Conservation (phyloP, 345 rosid species). For the Citrus maxima region DNA sequence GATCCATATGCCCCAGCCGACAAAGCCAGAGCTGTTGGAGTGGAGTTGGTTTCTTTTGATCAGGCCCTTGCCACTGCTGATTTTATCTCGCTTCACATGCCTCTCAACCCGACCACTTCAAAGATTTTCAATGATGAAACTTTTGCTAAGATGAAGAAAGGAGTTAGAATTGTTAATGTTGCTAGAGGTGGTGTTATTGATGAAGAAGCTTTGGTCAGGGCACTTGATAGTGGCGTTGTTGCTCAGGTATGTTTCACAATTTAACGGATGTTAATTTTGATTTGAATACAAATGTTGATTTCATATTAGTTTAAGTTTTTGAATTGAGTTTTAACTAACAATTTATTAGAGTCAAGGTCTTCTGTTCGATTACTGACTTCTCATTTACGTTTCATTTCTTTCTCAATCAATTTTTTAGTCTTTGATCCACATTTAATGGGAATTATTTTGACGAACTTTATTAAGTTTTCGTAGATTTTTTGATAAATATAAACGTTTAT, state of each 20-base stretch:
- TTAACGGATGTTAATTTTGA: too few relatives aligned
- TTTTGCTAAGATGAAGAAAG: slow-evolving; percentile 70
- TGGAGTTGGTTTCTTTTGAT: slow-evolving; percentile 75
- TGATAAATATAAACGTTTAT: too few relatives aligned
- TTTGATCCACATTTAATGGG: too few relatives aligned
- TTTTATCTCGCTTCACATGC: slow-evolving; percentile 84
- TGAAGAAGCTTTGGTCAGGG: slow-evolving; percentile 71
- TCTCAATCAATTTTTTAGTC: too few relatives aligned
- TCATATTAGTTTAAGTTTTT: background rate
- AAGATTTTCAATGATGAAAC: slow-evolving; percentile 64
- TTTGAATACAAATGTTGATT: background rate
- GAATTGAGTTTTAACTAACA: too few relatives aligned
- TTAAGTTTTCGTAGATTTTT: too few relatives aligned
- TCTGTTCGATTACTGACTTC: too few relatives aligned
- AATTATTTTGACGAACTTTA: too few relatives aligned
- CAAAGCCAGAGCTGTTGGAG: slow-evolving; percentile 74
- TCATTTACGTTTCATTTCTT: too few relatives aligned
- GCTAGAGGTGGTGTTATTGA: slow-evolving; percentile 93
- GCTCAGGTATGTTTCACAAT: slow-evolving; percentile 49
- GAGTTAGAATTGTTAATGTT: slow-evolving; percentile 74
- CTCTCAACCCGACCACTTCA: slow-evolving; percentile 56
- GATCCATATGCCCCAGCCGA: slow-evolving; percentile 87
- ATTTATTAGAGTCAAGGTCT: too few relatives aligned
- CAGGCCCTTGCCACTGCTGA: slow-evolving; percentile 70
- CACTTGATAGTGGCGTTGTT: slow-evolving; percentile 63